Percentiles rank a stretch among this genome's conserved stretches.
Evolutionary conservation across 2,329 filamentous ascomycete genomes (phyloP).

Genomic region (Apiospora marii): DNA sequence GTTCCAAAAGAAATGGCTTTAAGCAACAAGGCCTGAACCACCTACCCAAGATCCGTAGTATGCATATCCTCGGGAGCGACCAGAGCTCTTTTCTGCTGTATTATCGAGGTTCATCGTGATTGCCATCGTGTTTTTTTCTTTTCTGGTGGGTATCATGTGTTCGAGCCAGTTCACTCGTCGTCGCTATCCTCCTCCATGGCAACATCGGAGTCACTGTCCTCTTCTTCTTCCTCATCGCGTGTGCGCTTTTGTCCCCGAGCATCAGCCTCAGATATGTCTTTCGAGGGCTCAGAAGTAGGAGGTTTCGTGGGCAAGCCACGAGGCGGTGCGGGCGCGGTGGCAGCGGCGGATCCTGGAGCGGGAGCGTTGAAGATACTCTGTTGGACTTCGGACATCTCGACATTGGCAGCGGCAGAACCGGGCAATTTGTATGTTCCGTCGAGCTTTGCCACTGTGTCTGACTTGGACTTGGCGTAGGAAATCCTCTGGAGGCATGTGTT

Average conservation of each 20-base stretch:
- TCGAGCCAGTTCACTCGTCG: constrained; percentile 59
- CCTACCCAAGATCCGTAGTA: background rate
- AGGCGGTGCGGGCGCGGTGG: constrained; percentile 46
- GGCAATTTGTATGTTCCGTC: constrained; percentile 88
- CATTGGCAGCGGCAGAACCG: constrained; percentile 58
- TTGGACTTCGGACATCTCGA: constrained; percentile 76
- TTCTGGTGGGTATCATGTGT: constrained; percentile 13
- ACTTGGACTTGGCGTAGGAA: constrained; percentile 88
- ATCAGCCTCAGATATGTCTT: constrained; percentile 61
- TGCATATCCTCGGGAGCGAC: constrained; percentile 53
- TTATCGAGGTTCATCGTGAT: constrained; percentile 11
- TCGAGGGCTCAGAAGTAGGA: constrained; percentile 52
- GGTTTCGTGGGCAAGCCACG: constrained; percentile 57
- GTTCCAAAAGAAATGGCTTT: constrained; percentile 74
- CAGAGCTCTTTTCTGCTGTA: constrained; percentile 38
- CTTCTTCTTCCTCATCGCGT: constrained; percentile 73
- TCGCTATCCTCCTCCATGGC: constrained; percentile 75
- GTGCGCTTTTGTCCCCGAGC: constrained; percentile 73
- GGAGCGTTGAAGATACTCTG: constrained; percentile 82
- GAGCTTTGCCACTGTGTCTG: constrained; percentile 86
- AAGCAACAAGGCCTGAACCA: constrained; percentile 37
- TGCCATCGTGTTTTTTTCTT: background rate
- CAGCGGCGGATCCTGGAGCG: constrained; percentile 56
- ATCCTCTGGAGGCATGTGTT: constrained; percentile 72
- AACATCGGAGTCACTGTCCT: constrained; percentile 66